phyloP scores from a whole-genome alignment of 306 rosid genomes.

The Vachellia collinsii region DNA sequence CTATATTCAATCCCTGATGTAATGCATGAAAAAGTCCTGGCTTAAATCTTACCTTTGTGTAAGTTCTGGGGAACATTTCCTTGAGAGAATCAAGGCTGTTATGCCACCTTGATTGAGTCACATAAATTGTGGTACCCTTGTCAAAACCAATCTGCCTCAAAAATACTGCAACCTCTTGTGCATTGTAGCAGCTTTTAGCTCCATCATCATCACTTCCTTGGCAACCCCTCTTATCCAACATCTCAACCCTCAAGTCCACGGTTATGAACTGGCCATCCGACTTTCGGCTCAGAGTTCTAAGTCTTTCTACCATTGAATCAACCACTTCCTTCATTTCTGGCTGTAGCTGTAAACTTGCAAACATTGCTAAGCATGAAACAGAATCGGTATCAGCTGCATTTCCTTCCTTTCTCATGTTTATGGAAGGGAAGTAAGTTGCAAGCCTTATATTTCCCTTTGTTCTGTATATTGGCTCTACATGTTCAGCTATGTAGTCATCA shows the following conservation, averaged over 20 bases:
- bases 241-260: constrained; percentile 85
- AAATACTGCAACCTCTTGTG: constrained; percentile 78
- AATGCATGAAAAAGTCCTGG: not conserved
- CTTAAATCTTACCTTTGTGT: constrained; percentile 69
- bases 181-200: constrained; percentile 75
- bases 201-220: constrained; percentile 66
- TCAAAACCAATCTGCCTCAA: constrained; percentile 77
- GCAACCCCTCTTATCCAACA: constrained; percentile 81
- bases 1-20: not conserved
- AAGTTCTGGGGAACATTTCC: constrained; percentile 90
- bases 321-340: constrained; percentile 76
- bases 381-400: constrained; percentile 61
- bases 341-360: constrained; percentile 85
- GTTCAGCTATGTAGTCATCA: constrained; percentile 77
- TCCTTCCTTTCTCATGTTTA: constrained; percentile 78
- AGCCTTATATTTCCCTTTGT: constrained; percentile 76
- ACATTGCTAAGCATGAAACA: constrained; percentile 91
- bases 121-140: constrained; percentile 89
- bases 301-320: constrained; percentile 82
- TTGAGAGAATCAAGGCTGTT: constrained; percentile 82
- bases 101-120: constrained; percentile 94
- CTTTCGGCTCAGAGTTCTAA: constrained; percentile 83
- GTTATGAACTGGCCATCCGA: constrained; percentile 83
- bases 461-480: constrained; percentile 75
- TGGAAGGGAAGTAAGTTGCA: constrained; percentile 91